These are phyloP conservation scores for Elsinoe batatas DNA, from an alignment of 2,329 filamentous ascomycete genomes.

Conservation along the genomic window DNA sequence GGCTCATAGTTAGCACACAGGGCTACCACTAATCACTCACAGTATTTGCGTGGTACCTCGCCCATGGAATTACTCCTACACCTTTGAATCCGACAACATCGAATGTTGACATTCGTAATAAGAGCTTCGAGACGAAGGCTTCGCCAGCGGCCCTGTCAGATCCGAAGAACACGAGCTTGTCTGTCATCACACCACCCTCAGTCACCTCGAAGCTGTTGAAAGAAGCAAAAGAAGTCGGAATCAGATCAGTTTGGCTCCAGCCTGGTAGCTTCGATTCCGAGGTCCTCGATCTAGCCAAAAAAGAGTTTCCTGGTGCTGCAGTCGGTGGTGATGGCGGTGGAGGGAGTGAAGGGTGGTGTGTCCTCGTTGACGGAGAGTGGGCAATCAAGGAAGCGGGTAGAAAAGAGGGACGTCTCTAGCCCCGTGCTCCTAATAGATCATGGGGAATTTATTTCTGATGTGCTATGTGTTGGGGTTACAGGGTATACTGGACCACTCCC, in stretches of 20 bases:
- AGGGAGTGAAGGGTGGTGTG: constrained; percentile 73
- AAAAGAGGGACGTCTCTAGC: constrained; percentile 26
- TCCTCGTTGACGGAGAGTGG: constrained; percentile 71
- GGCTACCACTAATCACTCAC: constrained; percentile 10
- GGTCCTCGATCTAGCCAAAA: constrained; percentile 58
- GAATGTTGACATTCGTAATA: constrained; percentile 51
- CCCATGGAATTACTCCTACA: constrained; percentile 63
- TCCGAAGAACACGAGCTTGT: constrained; percentile 63
- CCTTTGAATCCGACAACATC: constrained; percentile 70
- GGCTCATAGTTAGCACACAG: background rate
- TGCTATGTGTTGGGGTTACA: no score
- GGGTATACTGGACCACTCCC: no score
- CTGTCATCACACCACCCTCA: constrained; percentile 75
- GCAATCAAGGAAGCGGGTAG: constrained; percentile 48
- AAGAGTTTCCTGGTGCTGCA: constrained; percentile 55
- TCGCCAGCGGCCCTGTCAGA: constrained; percentile 56
- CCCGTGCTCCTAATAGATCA: no score
- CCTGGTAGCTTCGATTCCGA: constrained; percentile 77
- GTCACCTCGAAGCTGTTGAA: constrained; percentile 65
- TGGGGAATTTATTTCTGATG: no score
- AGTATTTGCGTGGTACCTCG: constrained; percentile 88
- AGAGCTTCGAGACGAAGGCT: constrained; percentile 53
- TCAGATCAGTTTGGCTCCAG: constrained; percentile 77
- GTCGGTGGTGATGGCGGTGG: constrained; percentile 58
- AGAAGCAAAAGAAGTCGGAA: constrained; percentile 64